Evolutionary conservation across 192 early-diverging fungal species (phyloP), one percentile per base, ranked within the genome.

Genomic region (Backusella liffmaniae): DNA sequence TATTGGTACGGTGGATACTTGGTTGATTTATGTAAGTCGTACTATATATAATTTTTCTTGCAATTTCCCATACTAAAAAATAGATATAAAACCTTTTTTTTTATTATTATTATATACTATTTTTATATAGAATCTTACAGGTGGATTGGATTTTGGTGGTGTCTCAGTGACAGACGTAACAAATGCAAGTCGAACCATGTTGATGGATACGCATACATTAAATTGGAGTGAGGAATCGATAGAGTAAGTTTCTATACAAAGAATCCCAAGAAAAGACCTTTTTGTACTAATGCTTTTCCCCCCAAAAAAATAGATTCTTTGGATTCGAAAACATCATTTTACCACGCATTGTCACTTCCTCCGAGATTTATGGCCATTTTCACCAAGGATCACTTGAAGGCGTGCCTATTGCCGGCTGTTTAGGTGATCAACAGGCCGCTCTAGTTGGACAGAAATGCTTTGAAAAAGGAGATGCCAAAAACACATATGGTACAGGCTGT

Each of bases 361-460:
- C 96, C 0, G 90, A 94, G 66, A 68, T 92, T 5, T 96, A 95
- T 82, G 95, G 95, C 13, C 71, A 75, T 8, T 78, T 92, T 29
- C 70, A 82, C 12, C 79, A 86, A 18, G 92, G 90, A 0, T 81
- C 89, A 1, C 84, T 96, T 18, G 65, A 84, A 37, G 94, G 92
- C 23, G 73, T 96, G 5, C 91, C 96, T 2, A 91, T 98, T 73
- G 83, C 94, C 6, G 96, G 96, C 0, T 93, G 92, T 76, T 81
- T 98, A 39, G 96, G 96, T 51, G 96, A 98, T 80, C 96, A 98
- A 81, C 96, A 98, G 83, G 94, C 96, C 5, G 96, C 96, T 13
- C 86, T 96, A 36, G 95, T 98, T 32, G 96, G 96, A 16, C 96
- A 98, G 80, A 87, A 89, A 66, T 98, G 96, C 82, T 94, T 95